Base-by-base conservation (phyloP, 1,284 basidiomycete genomes). In the Cryptococcus floricola region DNA sequence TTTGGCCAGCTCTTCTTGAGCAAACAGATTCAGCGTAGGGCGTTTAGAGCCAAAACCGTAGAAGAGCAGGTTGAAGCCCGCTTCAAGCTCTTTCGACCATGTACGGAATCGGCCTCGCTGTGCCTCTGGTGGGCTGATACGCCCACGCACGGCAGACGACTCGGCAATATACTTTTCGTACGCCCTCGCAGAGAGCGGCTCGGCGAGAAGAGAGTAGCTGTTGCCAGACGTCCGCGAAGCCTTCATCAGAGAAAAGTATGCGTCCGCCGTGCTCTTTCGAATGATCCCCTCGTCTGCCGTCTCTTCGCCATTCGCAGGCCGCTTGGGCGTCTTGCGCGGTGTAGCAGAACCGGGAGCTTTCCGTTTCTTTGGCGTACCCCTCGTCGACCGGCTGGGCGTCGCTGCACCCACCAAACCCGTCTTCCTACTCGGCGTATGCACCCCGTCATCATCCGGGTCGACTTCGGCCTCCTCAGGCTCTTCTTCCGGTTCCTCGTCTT, bases 11-110 rank as follows among this genome's bases (percentile, higher is more conserved):
- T 73, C 66, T 3, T 80, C 68, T 5, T 74, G 78, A 1, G 87
- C 88, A 61, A 95, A 88, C 19, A 81, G 76, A 71, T 94, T 90
- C 25, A 96, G 76, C 5, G 87, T 63, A 13, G 70, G 74, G 50
- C 89, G 81, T 71, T 96, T 97, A 23, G 89, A 92, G 1, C 93
- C 93, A 65, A 85, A 84, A 0, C 93, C 93, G 66, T 91, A 90
- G 69, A 90, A 85, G 10, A 93, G 73, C 52, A 96, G 77, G 70
- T 89, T 91, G 80, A 92, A 95, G 1, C 89, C 91, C 66, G 86
- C 82, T 1, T 81, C 77, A 23, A 96, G 81, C 72, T 95, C 89
- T 54, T 80, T 78, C 34, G 82, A 74, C 75, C 87, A 89, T 50
- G 85, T 82, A 18, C 80, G 77, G 67, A 87, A 88, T n/a, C 82